Evolutionary conservation across 495 filamentous ascomycete genomes (phyloP), one percentile per base, ranked within the genome.

Genomic region (Penicillium coprophilum): DNA sequence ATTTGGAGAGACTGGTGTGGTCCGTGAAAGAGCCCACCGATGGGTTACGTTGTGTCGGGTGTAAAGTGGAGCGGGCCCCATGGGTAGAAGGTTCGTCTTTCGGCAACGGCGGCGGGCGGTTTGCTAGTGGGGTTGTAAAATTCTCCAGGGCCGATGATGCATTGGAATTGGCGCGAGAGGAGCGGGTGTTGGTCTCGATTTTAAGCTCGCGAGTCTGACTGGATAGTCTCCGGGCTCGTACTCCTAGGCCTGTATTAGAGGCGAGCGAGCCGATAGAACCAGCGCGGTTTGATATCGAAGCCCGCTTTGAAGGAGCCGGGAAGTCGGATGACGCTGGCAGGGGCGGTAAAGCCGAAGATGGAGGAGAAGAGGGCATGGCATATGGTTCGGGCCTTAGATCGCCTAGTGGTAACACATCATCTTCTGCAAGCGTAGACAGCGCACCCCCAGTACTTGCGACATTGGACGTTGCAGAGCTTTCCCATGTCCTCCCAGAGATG

Each of bases 401-500:
- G 12, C 59, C 59, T 44, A 60, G 55, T 55, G 74, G 66, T 23
- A 75, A 47, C 34, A 64, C 65, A 58, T 65, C 65, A 63, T 83
- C 82, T 71, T 96, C 92, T 32, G 84, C 82, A 47, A 96, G 87
- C 1, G 90, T 88, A 3, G 90, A 89, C 47, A 97, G 67, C 15
- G 82, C 80, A 34, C 83, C 89, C 10, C 85, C 86, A 23, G 83
- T 81, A 1, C 88, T 90, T 10, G 87, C 89, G 20, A 87, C 83
- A 50, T 91, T 89, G 7, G 91, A 95, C 23, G 82, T 85, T 63
- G 83, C 81, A 17, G 92, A 95, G 72, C 88, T 96, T 62, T 90
- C 87, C 90, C 91, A 96, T 7, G 91, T 94, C 46, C 87, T 84
- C 45, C 85, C 85, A 13, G 91, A 93, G 60, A 90, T 83, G 15